Base-by-base conservation (phyloP, 2,329 filamentous ascomycete species). In the Diaporthe amygdali region DNA sequence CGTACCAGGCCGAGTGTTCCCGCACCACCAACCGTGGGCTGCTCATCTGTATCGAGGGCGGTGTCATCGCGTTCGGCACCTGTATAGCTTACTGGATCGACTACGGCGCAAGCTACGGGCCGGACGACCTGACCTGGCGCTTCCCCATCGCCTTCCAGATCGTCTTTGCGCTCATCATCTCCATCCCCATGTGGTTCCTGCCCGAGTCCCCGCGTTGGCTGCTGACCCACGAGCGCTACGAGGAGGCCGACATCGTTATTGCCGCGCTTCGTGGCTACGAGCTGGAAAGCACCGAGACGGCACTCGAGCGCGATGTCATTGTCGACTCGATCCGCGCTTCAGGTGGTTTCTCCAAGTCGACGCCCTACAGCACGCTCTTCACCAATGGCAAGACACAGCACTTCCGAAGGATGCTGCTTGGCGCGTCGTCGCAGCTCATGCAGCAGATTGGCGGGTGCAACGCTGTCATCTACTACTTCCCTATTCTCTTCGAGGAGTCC, bases 311-410 rank as follows among this genome's bases (percentile, higher is more conserved):
- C 68, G 86, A 88, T 70, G 82, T 91, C 71, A 91, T 92, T 71
- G 82, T 90, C 41, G 90, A 92, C 76, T 90, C 88, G 1, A 90
- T 93, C 73, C 84, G 86, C 49, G 88, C 88, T 52, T 87, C 85
- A 30, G 87, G 85, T 34, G 82, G 82, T 70, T 79, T 78, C 47
- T 82, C 82, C 49, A 84, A 84, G 82, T 82, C 78, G 74, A 86
- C 84, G 0, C 84, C 84, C 0, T 77, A 87, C 77, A 87, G 85
- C 74, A 85, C 88, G 1, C 83, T 92, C 2, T 85, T 91, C 76
- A 91, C 89, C 1, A 84, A 85, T 61, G 90, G 90, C 73, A 90
- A 89, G 81, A 91, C 89, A 0, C 90, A 92, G 79, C 89, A 92
- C 76, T 88, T 91, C 81, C 87, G 90, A 9, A 85, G 91, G 41